Evolutionary conservation across 2,329 filamentous ascomycete species (phyloP).

Genomic region (Sphaerulina musiva): DNA sequence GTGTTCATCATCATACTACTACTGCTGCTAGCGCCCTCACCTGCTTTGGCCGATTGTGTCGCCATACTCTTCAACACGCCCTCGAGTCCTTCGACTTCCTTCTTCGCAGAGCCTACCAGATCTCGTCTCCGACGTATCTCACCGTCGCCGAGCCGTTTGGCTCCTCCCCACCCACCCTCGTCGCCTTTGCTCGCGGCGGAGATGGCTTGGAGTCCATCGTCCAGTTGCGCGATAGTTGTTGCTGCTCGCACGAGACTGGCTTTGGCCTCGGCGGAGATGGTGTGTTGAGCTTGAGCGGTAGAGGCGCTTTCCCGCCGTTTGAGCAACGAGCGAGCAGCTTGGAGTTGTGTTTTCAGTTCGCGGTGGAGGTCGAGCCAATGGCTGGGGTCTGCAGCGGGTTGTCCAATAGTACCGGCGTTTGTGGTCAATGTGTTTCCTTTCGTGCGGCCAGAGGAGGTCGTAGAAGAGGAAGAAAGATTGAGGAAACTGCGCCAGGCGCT

Average conservation of each 20-base stretch:
- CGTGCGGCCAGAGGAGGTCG: not conserved
- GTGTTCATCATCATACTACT: conserved; percentile 18
- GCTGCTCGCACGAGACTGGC: conserved; percentile 63
- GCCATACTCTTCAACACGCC: conserved; percentile 61
- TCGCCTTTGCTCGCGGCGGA: conserved; percentile 32
- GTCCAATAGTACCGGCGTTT: conserved; percentile 23
- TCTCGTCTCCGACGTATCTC: conserved; percentile 67
- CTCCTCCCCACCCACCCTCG: conserved; percentile 35
- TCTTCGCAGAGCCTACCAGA: conserved; percentile 60
- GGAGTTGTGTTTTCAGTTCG: conserved; percentile 65
- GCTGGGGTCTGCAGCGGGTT: conserved; percentile 43
- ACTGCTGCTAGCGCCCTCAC: conserved; percentile 1
- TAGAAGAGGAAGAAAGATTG: conserved; percentile 54
- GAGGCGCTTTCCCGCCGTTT: conserved; percentile 60
- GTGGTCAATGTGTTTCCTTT: conserved; percentile 33
- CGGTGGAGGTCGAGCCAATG: conserved; percentile 72
- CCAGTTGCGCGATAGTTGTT: conserved; percentile 56
- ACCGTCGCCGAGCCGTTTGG: conserved; percentile 59
- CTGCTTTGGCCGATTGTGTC: conserved; percentile 39
- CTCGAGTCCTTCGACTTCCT: conserved; percentile 71
- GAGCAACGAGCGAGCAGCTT: conserved; percentile 60
- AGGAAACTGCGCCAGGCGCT: conserved; percentile 67
- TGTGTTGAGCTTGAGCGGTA: conserved; percentile 55
- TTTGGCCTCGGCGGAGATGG: conserved; percentile 62
- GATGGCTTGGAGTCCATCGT: conserved; percentile 54